phyloP scores from a whole-genome alignment of 495 filamentous ascomycete genomes.

The Ascodesmis nigricans region DNA sequence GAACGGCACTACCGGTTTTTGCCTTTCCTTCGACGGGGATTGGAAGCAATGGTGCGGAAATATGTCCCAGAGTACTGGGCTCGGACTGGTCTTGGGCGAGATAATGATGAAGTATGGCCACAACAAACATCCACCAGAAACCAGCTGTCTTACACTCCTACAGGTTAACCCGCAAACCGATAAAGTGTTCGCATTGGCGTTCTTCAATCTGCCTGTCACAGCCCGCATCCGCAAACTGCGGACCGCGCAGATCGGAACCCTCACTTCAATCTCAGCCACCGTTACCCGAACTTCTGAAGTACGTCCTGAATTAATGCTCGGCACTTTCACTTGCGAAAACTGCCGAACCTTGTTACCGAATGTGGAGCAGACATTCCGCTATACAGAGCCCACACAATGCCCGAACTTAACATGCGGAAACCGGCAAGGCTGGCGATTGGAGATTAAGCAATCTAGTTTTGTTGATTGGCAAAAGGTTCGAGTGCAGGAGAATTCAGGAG shows the following conservation, averaged over 20 bases:
- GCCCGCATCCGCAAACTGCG: slow-evolving; percentile 74
- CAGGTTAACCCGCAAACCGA: slow-evolving; percentile 66
- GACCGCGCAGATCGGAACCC: slow-evolving; percentile 72
- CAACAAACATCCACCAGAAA: slow-evolving; percentile 68
- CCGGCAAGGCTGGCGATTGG: slow-evolving; percentile 70
- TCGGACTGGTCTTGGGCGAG: slow-evolving; percentile 16
- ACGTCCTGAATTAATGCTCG: slow-evolving; percentile 73
- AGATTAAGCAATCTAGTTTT: slow-evolving; percentile 93
- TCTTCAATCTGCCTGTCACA: slow-evolving; percentile 91
- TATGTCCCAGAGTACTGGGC: slow-evolving; percentile 74
- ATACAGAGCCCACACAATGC: slow-evolving; percentile 89
- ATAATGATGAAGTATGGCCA: not conserved
- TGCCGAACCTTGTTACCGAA: slow-evolving; percentile 65
- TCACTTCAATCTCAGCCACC: slow-evolving; percentile 87
- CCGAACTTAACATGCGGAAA: slow-evolving; percentile 84
- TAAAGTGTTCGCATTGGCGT: slow-evolving; percentile 82
- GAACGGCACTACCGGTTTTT: slow-evolving; percentile 87
- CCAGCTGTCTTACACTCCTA: slow-evolving; percentile 33
- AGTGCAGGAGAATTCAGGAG: slow-evolving; percentile 90
- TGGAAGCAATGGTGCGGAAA: slow-evolving; percentile 84
- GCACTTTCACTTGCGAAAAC: slow-evolving; percentile 76
- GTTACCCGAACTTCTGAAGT: slow-evolving; percentile 95
- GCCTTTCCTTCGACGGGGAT: slow-evolving; percentile 68
- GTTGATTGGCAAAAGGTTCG: slow-evolving; percentile 98
- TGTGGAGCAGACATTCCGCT: slow-evolving; percentile 92